phyloP scores from a whole-genome alignment of 495 filamentous ascomycete species.

The Neurospora pannonica region DNA sequence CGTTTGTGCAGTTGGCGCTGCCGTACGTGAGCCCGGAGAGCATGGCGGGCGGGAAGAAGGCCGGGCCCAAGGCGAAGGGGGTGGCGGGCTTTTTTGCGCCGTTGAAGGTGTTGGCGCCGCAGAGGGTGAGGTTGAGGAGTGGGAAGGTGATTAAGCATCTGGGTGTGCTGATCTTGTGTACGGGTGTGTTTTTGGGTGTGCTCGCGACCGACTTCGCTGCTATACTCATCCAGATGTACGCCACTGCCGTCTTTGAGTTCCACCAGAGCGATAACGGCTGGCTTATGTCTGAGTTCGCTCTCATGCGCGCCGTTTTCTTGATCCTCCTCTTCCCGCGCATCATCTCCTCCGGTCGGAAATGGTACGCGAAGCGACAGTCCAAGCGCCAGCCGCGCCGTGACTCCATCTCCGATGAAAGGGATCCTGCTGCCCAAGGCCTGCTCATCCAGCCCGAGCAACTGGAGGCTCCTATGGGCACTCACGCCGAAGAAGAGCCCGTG shows the following conservation, averaged over 20 bases:
- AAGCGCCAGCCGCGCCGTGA: neutral
- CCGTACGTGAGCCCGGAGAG: conserved; percentile 32
- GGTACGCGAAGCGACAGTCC: conserved; percentile 22
- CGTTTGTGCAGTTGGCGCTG: conserved; percentile 28
- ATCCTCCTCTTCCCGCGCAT: conserved; percentile 46
- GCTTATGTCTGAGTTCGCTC: conserved; percentile 42
- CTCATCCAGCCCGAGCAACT: conserved; percentile 25
- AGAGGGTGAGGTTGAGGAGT: conserved; percentile 30
- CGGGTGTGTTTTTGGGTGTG: conserved; percentile 46
- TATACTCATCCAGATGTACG: conserved; percentile 43
- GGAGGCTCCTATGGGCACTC: conserved; percentile 28
- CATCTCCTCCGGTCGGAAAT: conserved; percentile 38
- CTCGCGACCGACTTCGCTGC: conserved; percentile 47
- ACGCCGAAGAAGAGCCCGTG: conserved; percentile 36
- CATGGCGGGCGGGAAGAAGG: conserved; percentile 18
- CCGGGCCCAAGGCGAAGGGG: conserved; percentile 14
- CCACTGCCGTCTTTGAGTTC: conserved; percentile 45
- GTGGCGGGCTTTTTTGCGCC: conserved; percentile 43
- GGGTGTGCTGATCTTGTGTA: conserved; percentile 42
- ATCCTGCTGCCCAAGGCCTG: conserved; percentile 10
- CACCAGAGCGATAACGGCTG: conserved; percentile 42
- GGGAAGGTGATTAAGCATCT: conserved; percentile 37
- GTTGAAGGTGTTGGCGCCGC: conserved; percentile 40
- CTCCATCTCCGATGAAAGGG: neutral
- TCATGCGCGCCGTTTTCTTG: conserved; percentile 44